These are phyloP conservation scores for Ulmus americana DNA, from an alignment of 331 rosid genomes.

Conservation along the genomic window DNA sequence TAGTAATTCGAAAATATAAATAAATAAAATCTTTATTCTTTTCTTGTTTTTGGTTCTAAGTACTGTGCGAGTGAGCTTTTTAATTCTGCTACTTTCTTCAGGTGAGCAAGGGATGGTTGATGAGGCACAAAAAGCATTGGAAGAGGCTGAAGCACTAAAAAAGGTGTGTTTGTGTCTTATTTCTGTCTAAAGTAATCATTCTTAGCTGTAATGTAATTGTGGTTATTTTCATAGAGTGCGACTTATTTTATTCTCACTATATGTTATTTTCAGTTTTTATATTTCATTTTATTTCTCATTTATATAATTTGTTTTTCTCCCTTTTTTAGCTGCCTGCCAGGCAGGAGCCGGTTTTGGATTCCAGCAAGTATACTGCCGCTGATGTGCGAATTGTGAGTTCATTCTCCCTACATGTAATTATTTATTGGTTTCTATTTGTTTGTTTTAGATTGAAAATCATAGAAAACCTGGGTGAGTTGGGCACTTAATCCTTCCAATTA, in stretches of 20 bases:
- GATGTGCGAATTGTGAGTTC: conserved; percentile 95
- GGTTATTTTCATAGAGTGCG: neutral
- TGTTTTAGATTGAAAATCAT: neutral
- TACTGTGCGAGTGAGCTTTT: neutral
- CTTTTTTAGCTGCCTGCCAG: conserved; percentile 70
- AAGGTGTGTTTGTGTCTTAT: conserved; percentile 45
- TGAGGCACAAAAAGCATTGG: conserved; percentile 94
- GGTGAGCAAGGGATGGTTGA: conserved; percentile 99
- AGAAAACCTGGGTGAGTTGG: neutral
- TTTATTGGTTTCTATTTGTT: neutral
- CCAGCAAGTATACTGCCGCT: conserved; percentile 86
- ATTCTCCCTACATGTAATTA: conserved; percentile 20
- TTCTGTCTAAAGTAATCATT: neutral
- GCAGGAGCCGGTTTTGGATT: conserved; percentile 82
- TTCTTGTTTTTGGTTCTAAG: neutral
- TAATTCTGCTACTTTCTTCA: conserved; percentile 32
- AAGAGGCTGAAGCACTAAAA: conserved; percentile 98
- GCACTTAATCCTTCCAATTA: no score
- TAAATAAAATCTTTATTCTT: neutral
- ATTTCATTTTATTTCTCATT: neutral
- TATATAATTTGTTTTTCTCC: conserved; percentile 2
- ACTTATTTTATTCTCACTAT: neutral
- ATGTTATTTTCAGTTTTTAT: neutral
- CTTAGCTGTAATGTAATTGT: conserved; percentile 10
- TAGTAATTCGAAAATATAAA: no score